Evolutionary conservation across 768 basidiomycete species (phyloP), one percentile per base, ranked within the genome.

Genomic region (Lanmaoa rubissima): DNA sequence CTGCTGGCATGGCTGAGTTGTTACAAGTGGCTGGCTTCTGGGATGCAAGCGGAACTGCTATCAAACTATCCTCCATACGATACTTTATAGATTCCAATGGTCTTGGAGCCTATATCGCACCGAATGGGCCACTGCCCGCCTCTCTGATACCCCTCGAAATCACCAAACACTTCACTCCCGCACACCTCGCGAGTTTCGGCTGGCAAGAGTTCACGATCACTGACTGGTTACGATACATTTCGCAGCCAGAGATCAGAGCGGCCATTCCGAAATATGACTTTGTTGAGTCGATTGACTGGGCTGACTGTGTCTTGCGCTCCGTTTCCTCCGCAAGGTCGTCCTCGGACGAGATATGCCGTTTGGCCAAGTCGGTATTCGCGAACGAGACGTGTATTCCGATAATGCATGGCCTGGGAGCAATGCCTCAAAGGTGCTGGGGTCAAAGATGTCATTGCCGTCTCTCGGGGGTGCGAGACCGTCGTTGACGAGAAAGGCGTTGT

Each of bases 81-180:
- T 84, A 81, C 3, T 90, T 85, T 72, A 74, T 92, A 55, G 87
- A 90, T 65, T 76, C 42, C 32, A 6, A 6, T 21, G 26, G 1
- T 11, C 75, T 79, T 13, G 76, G 76, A 31, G 70, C 74, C 6
- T 71, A 76, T 9, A 87, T 96, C 26, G 89, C 90, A 1, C 48
- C 71, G 12, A 90, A 94, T 60, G 84, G 89, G 10, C 94, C 94
- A 1, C 73, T 95, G 2, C 94, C 95, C 0, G 67, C 72, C 3
- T 78, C 86, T 61, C 82, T 93, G 4, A 26, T 53, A 1, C 92
- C 92, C 1, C 72, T 84, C 53, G 73, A 69, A 14, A 69, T 96
- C 49, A 85, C 86, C 59, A 83, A 82, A 57, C 69, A 78, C 12
- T 77, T 94, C 58, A 64, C 78, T 17, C 64, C 79, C 0, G 76